These are phyloP conservation scores for Omphalotus guepiniiformis DNA, from an alignment of 768 basidiomycete genomes.

Conservation along the genomic window DNA sequence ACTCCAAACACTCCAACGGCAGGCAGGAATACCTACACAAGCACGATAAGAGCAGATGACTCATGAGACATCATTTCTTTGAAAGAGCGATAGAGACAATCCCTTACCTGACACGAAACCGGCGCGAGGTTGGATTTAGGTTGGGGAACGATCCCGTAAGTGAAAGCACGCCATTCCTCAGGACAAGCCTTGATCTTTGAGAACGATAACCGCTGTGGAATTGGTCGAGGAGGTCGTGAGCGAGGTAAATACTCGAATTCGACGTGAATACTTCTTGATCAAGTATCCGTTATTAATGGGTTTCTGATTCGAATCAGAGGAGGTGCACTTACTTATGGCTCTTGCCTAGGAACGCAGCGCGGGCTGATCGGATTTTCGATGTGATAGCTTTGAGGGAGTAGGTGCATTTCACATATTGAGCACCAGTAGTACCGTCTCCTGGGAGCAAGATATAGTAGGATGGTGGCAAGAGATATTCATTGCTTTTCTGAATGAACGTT, in stretches of 20 bases:
- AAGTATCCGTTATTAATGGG: not conserved
- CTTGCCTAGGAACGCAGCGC: constrained; percentile 5
- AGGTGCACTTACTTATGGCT: not conserved
- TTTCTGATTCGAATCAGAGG: not conserved
- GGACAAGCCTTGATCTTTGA: constrained; percentile 1
- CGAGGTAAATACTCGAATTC: not conserved
- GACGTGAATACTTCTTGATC: not conserved
- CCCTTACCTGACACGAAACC: constrained; percentile 4
- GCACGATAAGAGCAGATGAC: not conserved
- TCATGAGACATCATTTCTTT: not conserved
- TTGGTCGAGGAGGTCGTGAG: not conserved
- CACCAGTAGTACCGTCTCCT: not conserved
- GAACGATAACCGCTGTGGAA: not conserved
- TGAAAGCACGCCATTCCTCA: constrained; percentile 2
- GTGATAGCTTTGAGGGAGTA: not conserved
- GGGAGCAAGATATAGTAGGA: constrained; percentile 4
- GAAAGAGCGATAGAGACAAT: not conserved
- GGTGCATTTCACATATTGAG: constrained; percentile 7
- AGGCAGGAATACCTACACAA: constrained; percentile 2
- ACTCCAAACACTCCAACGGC: constrained; percentile 3
- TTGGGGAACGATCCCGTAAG: not conserved
- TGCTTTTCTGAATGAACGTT: not conserved
- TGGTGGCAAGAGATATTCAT: constrained; percentile 2
- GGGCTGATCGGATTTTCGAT: not conserved
- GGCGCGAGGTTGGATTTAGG: not conserved